Base-by-base conservation (phyloP, 2,329 filamentous ascomycete species). In the Neophaeococcomyces aloes region DNA sequence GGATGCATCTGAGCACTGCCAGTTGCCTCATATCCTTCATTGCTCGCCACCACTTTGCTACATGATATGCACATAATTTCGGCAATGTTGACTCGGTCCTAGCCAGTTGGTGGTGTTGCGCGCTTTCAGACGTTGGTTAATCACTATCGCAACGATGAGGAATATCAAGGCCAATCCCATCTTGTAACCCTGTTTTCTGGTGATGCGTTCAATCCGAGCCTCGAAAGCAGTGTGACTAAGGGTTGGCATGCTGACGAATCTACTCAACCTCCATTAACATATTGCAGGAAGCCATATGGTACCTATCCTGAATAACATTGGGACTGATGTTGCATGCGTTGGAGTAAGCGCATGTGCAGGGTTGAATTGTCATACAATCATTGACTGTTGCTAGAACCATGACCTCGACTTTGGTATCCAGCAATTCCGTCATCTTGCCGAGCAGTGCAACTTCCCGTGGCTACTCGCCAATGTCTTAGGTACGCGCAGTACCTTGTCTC, bases 191-290 rank as follows among this genome's bases (percentile, higher is more conserved):
- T 94, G 53, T 95, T 94, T 64, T 94, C 86, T 2, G 87, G 87
- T 29, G 88, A 94, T 71, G 86, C 82, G 7, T 95, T 91, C 65
- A 94, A 94, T 59, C 87, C 88, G 0, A 89, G 84, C 55, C 66
- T 94, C 46, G 87, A 94, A 64, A 89, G 83, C 56, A 84, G 82
- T 14, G 79, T 94, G 27, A 94, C 87, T 2, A 94, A 94, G 66
- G 87, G 85, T 71, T 29, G 15, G 42, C 8, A 27, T 13, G 15
- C 21, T 10, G 31, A 31, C 14, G 25, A n/a, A 8, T 15, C 29
- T n/a, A 27, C 21, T n/a, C 10, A 10, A 27, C 23, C 23, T 6
- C 10, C 5, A 27, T 27, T 27, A 10, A 27, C 10, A n/a, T 27
- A 17, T 17, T n/a, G 7, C 33, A 51, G 49, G 51, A 7, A 59